A percentile compares a stretch with the other conserved stretches of the same genome.
phyloP scores from a whole-genome alignment of 2,329 filamentous ascomycete species.

The Scedosporium minutisporum region DNA sequence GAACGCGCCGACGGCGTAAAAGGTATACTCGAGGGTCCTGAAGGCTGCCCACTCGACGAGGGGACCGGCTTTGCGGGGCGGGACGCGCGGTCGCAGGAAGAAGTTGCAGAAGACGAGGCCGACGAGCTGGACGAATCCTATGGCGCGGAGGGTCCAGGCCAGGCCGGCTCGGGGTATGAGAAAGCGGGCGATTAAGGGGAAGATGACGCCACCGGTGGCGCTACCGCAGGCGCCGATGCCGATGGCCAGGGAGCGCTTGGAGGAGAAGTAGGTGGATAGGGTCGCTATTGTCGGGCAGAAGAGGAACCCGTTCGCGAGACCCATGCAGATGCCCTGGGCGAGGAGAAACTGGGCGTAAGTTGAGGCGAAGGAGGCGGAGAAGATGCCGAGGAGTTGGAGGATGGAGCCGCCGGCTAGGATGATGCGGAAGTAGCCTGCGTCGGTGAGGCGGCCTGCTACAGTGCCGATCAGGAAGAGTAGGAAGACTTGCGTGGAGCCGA shows the following conservation, averaged over 20 bases:
- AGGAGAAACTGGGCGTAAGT: conserved; percentile 47
- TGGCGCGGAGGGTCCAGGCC: conserved; percentile 45
- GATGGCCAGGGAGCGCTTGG: conserved; percentile 47
- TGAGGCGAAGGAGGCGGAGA: conserved; percentile 32
- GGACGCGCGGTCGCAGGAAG: conserved; percentile 30
- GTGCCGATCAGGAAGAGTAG: conserved; percentile 45
- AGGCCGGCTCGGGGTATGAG: conserved; percentile 15
- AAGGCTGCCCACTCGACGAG: conserved; percentile 37
- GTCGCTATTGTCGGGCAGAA: conserved; percentile 57
- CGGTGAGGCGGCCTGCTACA: conserved; percentile 41
- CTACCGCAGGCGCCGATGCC: conserved; percentile 52
- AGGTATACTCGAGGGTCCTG: conserved; percentile 32
- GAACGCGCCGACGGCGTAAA: conserved; percentile 26
- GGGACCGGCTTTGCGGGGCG: conserved; percentile 28
- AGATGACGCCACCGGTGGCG: conserved; percentile 49
- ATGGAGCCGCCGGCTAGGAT: conserved; percentile 29
- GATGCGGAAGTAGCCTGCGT: conserved; percentile 42
- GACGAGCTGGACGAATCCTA: conserved; percentile 48
- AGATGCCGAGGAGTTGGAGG: conserved; percentile 35
- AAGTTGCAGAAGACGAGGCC: conserved; percentile 28
- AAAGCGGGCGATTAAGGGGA: conserved; percentile 26
- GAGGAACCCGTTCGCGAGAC: conserved; percentile 50
- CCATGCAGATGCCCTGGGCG: conserved; percentile 44
- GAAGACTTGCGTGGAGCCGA: conserved; percentile 45
- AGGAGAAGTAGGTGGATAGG: conserved; percentile 56